Base-by-base conservation (phyloP, 208 protist species). In the Leishmania mexicana region DNA sequence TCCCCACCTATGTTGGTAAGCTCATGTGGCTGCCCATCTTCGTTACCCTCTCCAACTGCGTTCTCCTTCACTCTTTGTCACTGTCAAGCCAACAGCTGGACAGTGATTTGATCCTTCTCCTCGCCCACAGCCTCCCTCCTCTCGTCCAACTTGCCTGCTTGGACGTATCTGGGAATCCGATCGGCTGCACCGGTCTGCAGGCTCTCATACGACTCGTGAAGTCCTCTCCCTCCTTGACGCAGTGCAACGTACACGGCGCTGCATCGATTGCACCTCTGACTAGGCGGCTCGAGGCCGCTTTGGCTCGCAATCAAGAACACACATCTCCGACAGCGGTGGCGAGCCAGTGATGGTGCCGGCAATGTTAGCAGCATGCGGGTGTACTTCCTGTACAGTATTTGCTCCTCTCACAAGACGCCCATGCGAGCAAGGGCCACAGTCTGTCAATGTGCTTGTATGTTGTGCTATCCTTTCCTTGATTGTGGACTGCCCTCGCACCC, bases 131-230 rank as follows among this genome's bases (percentile, higher is more conserved):
- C 42, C 75, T 94, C 11, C 7, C n/a, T 21, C 57, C 80, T 38
- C 73, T 92, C 64, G 79, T 87, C 24, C 49, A 51, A 31, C 31
- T 94, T 0, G 64, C 40, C 19, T 64, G 31, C 35, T 79, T 94
- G 42, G 91, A 94, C 80, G 81, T 94, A 5, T 94, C 91, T n/a
- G 76, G 79, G 35, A 94, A 94, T 79, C 91, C 91, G 8, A 90
- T 87, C 85, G 91, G 91, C 47, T 90, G 87, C 3, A 82, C 78
- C n/a, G 91, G 89, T 64, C 85, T 94, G 28, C 73, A 76, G 38
- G 78, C 82, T 21, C 83, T 94, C 45, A 77, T 91, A 40, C 75
- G 42, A 24, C 84, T 92, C n/a, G 87, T 88, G 11, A 53, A 83
- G 78, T 40, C 77, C 24, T 89, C 75, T 42, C 70, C 76, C 24